A percentile compares a stretch with the other conserved stretches of the same genome.
These are phyloP conservation scores for Singerocomus inundabilis DNA, from an alignment of 1,284 basidiomycete genomes.

Conservation along the genomic window DNA sequence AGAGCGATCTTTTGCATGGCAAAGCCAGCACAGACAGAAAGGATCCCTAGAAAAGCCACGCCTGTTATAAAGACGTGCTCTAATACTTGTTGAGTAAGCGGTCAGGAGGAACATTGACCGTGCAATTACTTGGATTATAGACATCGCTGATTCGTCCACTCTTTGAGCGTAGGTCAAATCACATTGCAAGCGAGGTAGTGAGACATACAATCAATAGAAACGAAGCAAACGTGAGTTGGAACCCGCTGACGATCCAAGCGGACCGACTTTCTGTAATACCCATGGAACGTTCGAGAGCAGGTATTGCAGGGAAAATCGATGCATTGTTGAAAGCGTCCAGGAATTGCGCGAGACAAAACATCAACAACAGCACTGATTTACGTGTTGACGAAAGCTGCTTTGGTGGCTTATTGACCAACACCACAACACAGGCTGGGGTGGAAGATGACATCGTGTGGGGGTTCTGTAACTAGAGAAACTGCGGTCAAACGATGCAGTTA, in stretches of 20 bases:
- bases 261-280: conserved; percentile 61
- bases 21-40: conserved; percentile 43
- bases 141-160: conserved; percentile 35
- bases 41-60: conserved; percentile 35
- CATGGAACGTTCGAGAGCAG: conserved; percentile 19
- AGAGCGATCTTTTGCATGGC: conserved; percentile 40
- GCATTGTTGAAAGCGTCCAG: conserved; percentile 50
- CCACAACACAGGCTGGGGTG: conserved; percentile 12
- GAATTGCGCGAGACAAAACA: conserved; percentile 47
- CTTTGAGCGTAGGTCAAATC: conserved; percentile 18
- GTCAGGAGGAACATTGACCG: background rate
- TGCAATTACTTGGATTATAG: conserved; percentile 29
- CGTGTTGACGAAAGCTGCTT: conserved; percentile 23
- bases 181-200: conserved; percentile 7
- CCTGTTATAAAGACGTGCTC: conserved; percentile 33
- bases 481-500: background rate
- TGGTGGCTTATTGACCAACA: conserved; percentile 23
- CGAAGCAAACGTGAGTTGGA: conserved; percentile 43
- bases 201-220: conserved; percentile 40
- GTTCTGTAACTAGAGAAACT: background rate
- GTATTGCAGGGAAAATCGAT: conserved; percentile 45
- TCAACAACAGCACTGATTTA: conserved; percentile 37
- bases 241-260: conserved; percentile 41
- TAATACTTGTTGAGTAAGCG: conserved; percentile 5
- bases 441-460: conserved; percentile 13